These are phyloP conservation scores for Blastobotrys persicus DNA, from an alignment of 1,139 yeast genomes.

Conservation along the genomic window DNA sequence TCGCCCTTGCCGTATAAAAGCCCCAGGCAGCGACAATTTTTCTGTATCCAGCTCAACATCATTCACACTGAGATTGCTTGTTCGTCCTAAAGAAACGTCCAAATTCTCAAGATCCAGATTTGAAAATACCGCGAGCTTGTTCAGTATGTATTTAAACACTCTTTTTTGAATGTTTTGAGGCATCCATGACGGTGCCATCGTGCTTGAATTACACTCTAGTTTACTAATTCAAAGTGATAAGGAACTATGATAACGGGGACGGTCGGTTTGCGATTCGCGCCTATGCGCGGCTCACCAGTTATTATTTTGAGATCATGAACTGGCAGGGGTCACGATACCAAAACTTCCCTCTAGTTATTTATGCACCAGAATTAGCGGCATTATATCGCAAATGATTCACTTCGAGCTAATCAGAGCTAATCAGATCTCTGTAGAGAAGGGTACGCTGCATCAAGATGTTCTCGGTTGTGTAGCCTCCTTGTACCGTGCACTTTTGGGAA, in stretches of 20 bases:
- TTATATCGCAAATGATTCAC: too few relatives aligned
- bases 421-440: too few relatives aligned
- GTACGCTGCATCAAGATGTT: too few relatives aligned
- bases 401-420: too few relatives aligned
- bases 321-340: not conserved
- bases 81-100: slow-evolving; percentile 70
- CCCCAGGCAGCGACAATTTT: slow-evolving; percentile 62
- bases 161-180: slow-evolving; percentile 83
- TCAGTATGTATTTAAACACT: slow-evolving; percentile 71
- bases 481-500: too few relatives aligned
- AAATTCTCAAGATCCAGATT: slow-evolving; percentile 77
- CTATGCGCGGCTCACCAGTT: not conserved
- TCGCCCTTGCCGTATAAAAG: slow-evolving; percentile 61
- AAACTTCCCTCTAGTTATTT: too few relatives aligned
- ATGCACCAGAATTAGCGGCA: too few relatives aligned
- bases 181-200: slow-evolving; percentile 50
- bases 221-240: not conserved
- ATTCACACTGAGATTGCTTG: slow-evolving; percentile 52
- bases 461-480: too few relatives aligned
- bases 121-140: slow-evolving; percentile 79
- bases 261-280: not conserved
- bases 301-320: not conserved
- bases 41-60: slow-evolving; percentile 74
- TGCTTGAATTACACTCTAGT: not conserved
- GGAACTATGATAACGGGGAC: not conserved